A percentile compares a stretch with the other conserved stretches of the same genome.
Evolutionary conservation across 2,329 filamentous ascomycete genomes (phyloP).

Genomic region (Sclerotinia borealis): DNA sequence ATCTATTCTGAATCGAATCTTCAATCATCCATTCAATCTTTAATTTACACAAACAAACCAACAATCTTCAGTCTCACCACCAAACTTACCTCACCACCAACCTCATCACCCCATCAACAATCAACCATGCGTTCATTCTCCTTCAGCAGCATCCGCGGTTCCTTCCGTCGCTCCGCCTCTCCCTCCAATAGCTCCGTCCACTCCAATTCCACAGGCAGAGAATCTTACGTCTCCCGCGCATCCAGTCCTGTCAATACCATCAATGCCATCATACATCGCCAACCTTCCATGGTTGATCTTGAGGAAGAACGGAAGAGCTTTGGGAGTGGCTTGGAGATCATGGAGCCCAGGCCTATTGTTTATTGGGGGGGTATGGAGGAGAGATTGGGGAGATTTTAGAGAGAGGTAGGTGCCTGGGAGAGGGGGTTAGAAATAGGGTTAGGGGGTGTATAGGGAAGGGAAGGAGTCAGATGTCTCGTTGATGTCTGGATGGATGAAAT

Average conservation of each 20-base stretch:
- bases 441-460: not conserved
- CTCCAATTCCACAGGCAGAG: slow-evolving; percentile 27
- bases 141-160: slow-evolving; percentile 49
- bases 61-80: not conserved
- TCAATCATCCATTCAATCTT: not conserved
- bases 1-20: no score
- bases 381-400: slow-evolving; percentile 1
- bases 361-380: slow-evolving; percentile 58
- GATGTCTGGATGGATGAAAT: not conserved
- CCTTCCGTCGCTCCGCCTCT: slow-evolving; percentile 46
- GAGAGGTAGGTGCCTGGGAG: not conserved
- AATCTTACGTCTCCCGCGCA: slow-evolving; percentile 40
- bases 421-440: no score
- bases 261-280: slow-evolving; percentile 54
- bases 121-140: slow-evolving; percentile 28
- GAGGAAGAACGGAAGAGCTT: slow-evolving; percentile 52
- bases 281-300: slow-evolving; percentile 50
- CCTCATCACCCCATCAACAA: not conserved
- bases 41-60: not conserved
- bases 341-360: slow-evolving; percentile 57
- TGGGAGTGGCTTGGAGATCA: slow-evolving; percentile 46
- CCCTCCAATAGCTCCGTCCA: slow-evolving; percentile 29
- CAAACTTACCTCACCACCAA: not conserved
- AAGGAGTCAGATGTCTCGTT: not conserved
- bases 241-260: slow-evolving; percentile 42